Conservation (phyloP, 2,329 filamentous ascomycete genomes). For the Xylaria sp. region DNA sequence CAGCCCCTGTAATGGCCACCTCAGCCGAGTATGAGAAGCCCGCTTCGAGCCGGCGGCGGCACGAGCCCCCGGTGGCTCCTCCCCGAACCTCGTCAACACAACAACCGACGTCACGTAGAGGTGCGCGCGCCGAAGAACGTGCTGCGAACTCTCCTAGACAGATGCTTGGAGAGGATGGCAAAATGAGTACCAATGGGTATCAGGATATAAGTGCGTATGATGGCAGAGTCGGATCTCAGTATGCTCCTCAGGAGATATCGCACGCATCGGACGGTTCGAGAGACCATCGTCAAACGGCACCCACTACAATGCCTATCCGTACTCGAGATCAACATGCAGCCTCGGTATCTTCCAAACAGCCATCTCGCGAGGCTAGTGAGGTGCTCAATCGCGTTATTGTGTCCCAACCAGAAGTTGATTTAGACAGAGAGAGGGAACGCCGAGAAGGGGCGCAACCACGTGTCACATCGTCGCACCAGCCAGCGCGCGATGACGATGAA, state of each 20-base stretch:
- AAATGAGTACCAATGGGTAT: constrained; percentile 52
- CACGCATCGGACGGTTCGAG: constrained; percentile 55
- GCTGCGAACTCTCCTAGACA: constrained; percentile 57
- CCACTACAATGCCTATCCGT: constrained; percentile 59
- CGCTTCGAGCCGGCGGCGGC: constrained; percentile 65
- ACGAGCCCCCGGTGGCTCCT: constrained; percentile 77
- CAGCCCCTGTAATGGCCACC: constrained; percentile 54
- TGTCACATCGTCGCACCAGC: constrained; percentile 45
- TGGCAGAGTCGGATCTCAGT: constrained; percentile 52
- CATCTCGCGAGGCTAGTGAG: constrained; percentile 81
- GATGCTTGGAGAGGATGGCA: constrained; percentile 51
- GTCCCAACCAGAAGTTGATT: constrained; percentile 78
- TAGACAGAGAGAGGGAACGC: constrained; percentile 77
- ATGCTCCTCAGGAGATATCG: constrained; percentile 54
- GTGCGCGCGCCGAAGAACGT: constrained; percentile 59
- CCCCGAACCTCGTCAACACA: constrained; percentile 84
- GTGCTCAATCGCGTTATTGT: constrained; percentile 82
- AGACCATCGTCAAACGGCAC: constrained; percentile 53
- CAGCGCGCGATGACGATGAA: constrained; percentile 46
- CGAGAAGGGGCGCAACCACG: constrained; percentile 69
- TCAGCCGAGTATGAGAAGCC: constrained; percentile 58
- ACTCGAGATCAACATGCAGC: constrained; percentile 54
- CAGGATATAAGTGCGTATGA: constrained; percentile 49
- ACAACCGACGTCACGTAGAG: constrained; percentile 57
- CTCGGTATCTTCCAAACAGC: constrained; percentile 65